Conservation (phyloP, 164 flowering plant genomes). For the Buxus sempervirens region DNA sequence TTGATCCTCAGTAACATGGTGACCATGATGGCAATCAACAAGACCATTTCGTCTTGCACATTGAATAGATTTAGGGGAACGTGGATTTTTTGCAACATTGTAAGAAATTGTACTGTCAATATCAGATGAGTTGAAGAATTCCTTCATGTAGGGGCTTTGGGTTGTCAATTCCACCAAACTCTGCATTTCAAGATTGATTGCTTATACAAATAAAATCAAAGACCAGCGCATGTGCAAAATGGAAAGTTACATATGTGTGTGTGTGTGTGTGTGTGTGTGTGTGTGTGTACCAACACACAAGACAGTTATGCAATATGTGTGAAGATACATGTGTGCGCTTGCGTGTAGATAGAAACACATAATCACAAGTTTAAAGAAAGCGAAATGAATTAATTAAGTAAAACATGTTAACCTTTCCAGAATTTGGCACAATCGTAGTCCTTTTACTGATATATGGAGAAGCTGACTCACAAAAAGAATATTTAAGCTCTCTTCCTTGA, state of each 20-base stretch:
- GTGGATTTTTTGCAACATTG: slow-evolving; percentile 9
- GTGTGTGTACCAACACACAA: slow-evolving; percentile 1
- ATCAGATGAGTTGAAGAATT: slow-evolving; percentile 8
- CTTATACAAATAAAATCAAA: neutral
- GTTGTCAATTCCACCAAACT: slow-evolving; percentile 16
- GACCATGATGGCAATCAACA: slow-evolving; percentile 7
- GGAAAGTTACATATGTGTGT: neutral
- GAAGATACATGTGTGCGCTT: no score
- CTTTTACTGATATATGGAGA: slow-evolving; percentile 18
- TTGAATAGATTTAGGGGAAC: slow-evolving; percentile 19
- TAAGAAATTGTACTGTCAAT: slow-evolving; percentile 5
- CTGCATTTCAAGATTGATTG: slow-evolving; percentile 15
- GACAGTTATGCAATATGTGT: neutral
- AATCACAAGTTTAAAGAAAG: no score
- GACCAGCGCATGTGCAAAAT: neutral
- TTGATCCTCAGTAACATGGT: slow-evolving; percentile 5
- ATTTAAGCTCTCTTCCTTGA: slow-evolving; percentile 8
- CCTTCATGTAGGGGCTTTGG: slow-evolving; percentile 28
- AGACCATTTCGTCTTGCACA: slow-evolving; percentile 6
- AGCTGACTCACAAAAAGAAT: slow-evolving; percentile 22
- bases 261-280: neutral
- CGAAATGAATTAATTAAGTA: neutral
- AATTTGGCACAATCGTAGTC: slow-evolving; percentile 15
- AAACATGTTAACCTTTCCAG: slow-evolving; percentile 29
- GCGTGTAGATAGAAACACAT: neutral